Evolutionary conservation across 1,284 basidiomycete species (phyloP), one percentile per base, ranked within the genome.

Genomic region (Heterobasidion parviporum): DNA sequence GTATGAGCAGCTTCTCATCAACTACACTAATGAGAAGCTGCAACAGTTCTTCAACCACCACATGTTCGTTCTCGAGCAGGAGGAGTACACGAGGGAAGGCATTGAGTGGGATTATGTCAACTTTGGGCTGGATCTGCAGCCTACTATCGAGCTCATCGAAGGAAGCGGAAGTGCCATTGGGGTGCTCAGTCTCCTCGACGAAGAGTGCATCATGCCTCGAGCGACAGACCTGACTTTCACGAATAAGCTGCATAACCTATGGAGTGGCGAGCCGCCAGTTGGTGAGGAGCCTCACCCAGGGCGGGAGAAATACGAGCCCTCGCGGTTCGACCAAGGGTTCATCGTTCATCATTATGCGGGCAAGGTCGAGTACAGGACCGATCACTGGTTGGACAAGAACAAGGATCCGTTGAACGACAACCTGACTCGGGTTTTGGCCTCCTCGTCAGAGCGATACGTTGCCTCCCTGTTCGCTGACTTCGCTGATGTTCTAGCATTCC

Each of bases 71-170:
- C 83, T 99, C 44, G 97, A 99, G 74, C 97, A 99, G 70, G 96
- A 99, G 68, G 97, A 99, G 71, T 99, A 99, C 72, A 83, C 93
- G 12, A 84, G 97, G 32, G 97, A 99, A 69, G 89, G 89, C 47
- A 99, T 99, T 70, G 87, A 96, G 59, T 99, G 97, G 97, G 89
- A 97, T 67, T 98, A 97, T 67, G 89, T 98, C 72, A 98, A 99
- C 74, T 99, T 99, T 69, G 97, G 96, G 15, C 80, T 98, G 50
- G 96, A 99, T 69, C 77, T 99, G 8, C 97, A 99, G 69, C 96
- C 97, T 0, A 99, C 97, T 0, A 99, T 99, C 69, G 96, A 99
- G 67, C 83, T 99, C 55, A 99, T 99, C 65, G 97, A 99, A 72
- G 80, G 87, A 14, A 83, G 81, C 56, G 69, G 80, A 18, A 74